Evolutionary conservation across 2,329 filamentous ascomycete species (phyloP), one percentile per base, ranked within the genome.

Genomic region (Ophiostoma triangulosporum): DNA sequence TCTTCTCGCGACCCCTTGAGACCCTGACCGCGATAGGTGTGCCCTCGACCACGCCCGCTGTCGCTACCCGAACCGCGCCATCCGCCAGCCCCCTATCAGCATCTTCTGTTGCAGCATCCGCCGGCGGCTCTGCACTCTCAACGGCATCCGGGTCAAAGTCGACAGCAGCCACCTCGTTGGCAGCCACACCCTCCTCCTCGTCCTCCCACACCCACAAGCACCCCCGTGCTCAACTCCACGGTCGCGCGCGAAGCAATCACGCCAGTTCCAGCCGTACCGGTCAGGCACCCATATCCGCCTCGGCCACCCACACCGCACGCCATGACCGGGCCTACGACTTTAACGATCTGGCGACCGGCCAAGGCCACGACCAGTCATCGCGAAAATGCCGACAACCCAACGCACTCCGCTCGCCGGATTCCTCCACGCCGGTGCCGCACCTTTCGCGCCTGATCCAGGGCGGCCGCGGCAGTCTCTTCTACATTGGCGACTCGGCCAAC

Each of bases 401-500:
- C 26, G 29, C 43, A 12, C 20, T 52, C 11, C n/a, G 24, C 15
- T 43, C 53, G 15, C 22, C 40, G n/a, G n/a, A n/a, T 3, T 29
- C 49, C 31, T 20, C 49, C n/a, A 51, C 57, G 1, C 48, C 46
- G 12, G 60, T 61, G 15, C 60, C 60, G 5, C 60, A 58, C 20
- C 53, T 62, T 9, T 66, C 66, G 8, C 60, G 65, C 1, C 60
- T 68, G 11, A 59, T 68, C 6, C 60, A 66, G 36, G 65, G 66
- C 31, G 64, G 61, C 6, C 60, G 63, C 33, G 65, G 64, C 15
- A 63, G 61, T 29, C 65, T 65, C 58, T 64, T 68, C 60, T 68
- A 67, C 48, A 63, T 68, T 27, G 65, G 66, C n/a, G 65, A 68
- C 56, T 65, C 66, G 17, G 64, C 65, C 7, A 66, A 64, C 4